Percentiles rank a stretch among this genome's conserved stretches.
Conservation (phyloP, 768 basidiomycete genomes). For the Amanita thiersii region DNA sequence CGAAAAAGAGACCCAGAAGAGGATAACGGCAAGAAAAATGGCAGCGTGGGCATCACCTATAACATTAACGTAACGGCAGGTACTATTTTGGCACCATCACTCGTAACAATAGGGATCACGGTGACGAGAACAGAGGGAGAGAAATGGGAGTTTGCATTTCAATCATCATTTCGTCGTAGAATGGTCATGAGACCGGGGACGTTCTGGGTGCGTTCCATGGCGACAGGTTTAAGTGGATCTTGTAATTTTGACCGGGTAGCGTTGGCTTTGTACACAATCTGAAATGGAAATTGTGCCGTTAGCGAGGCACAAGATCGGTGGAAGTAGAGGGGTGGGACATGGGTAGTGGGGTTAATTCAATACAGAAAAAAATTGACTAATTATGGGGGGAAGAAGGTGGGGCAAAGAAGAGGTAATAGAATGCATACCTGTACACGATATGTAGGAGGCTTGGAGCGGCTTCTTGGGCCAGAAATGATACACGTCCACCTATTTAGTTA, state of each 20-base stretch:
- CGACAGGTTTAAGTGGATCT: slow-evolving; percentile 58
- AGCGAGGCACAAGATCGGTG: background rate
- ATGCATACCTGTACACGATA: slow-evolving; percentile 56
- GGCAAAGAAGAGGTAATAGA: slow-evolving; percentile 2
- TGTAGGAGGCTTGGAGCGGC: slow-evolving; percentile 33
- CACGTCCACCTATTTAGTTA: slow-evolving; percentile 48
- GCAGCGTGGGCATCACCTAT: too few species aligned
- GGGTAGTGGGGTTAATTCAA: too few species aligned
- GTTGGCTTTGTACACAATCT: slow-evolving; percentile 59
- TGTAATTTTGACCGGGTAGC: slow-evolving; percentile 42
- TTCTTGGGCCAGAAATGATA: slow-evolving; percentile 47
- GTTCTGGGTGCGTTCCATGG: slow-evolving; percentile 48
- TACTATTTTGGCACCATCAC: too few species aligned
- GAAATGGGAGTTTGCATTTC: slow-evolving; percentile 1
- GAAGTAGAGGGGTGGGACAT: background rate
- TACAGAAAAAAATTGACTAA: too few species aligned
- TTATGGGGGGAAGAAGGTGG: background rate
- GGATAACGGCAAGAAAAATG: too few species aligned
- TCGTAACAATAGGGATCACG: too few species aligned
- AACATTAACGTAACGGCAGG: too few species aligned
- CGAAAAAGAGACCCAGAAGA: too few species aligned
- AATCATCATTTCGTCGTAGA: slow-evolving; percentile 30
- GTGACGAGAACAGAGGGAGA: background rate
- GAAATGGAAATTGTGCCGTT: slow-evolving; percentile 1
- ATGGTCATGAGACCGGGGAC: slow-evolving; percentile 77